phyloP scores from a whole-genome alignment of 2,329 filamentous ascomycete genomes.

The Colletotrichum sp. region DNA sequence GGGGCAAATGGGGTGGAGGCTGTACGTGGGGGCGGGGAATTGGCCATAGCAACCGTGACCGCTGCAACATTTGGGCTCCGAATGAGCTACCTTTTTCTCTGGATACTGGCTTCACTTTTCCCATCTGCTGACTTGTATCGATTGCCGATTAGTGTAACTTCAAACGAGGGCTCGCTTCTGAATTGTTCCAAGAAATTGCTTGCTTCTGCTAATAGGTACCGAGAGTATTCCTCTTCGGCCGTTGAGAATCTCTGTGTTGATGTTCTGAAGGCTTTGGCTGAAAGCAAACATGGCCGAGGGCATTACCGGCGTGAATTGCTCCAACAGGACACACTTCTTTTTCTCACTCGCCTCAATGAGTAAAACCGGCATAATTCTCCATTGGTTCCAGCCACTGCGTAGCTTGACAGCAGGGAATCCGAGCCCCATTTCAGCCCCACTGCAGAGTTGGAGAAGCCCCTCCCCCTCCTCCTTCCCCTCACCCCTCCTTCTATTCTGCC shows the following conservation, averaged over 20 bases:
- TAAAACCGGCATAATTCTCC: constrained; percentile 10
- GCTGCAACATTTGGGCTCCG: not conserved
- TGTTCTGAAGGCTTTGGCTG: not conserved
- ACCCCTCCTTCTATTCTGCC: constrained; percentile 2
- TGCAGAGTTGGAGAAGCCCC: not conserved
- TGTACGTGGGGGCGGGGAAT: constrained; percentile 8
- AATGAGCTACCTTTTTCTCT: not conserved
- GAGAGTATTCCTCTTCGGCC: not conserved
- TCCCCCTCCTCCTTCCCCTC: constrained; percentile 6
- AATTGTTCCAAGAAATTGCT: not conserved
- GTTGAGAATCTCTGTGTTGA: not conserved
- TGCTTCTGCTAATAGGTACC: not conserved
- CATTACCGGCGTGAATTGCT: constrained; percentile 12
- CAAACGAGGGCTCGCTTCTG: not conserved
- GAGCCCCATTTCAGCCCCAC: not conserved
- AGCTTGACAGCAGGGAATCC: not conserved
- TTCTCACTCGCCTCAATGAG: not conserved
- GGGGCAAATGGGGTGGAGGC: not conserved
- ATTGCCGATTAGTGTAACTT: not conserved
- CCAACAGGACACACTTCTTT: not conserved
- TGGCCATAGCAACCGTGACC: not conserved
- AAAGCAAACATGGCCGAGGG: not conserved
- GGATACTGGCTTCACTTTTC: not conserved
- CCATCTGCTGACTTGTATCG: not conserved
- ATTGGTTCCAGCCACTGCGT: not conserved